Evolutionary conservation across 768 basidiomycete genomes (phyloP).

Genomic region (Psilocybe azurescens): DNA sequence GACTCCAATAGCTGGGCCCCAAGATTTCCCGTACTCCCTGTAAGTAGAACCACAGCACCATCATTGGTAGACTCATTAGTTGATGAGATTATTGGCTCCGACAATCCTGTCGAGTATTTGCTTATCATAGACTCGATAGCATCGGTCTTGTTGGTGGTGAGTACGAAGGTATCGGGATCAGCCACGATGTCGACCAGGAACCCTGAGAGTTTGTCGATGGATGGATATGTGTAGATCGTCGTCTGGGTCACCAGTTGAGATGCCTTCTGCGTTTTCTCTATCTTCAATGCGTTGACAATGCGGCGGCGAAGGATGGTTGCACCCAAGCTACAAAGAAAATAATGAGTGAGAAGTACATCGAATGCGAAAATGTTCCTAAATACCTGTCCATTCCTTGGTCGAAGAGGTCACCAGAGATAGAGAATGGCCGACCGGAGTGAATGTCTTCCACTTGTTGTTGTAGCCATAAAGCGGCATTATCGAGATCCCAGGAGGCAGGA

Average conservation of each 20-base stretch:
- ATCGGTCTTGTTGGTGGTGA: constrained; percentile 1
- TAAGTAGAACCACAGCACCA: not conserved
- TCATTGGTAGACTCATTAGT: not conserved
- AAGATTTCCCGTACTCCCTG: not conserved
- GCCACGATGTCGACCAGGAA: constrained; percentile 4
- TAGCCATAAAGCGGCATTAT: constrained; percentile 21
- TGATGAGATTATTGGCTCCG: constrained; percentile 7
- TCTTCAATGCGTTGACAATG: constrained; percentile 18
- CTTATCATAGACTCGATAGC: constrained; percentile 37
- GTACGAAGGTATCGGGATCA: not conserved
- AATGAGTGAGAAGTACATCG: not conserved
- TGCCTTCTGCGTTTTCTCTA: not conserved
- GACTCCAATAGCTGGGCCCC: constrained; percentile 1
- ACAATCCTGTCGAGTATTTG: constrained; percentile 31
- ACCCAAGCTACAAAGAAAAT: constrained; percentile 17
- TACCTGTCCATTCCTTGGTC: constrained; percentile 26
- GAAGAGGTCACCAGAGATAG: not conserved
- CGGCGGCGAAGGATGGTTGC: constrained; percentile 26
- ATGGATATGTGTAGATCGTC: constrained; percentile 21
- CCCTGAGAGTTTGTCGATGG: constrained; percentile 11
- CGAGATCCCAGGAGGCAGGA: not conserved
- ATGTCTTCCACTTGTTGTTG: constrained; percentile 21
- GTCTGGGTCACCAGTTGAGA: constrained; percentile 8
- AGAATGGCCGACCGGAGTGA: not conserved
- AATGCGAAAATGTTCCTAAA: not conserved